Evolutionary conservation across 2,329 filamentous ascomycete genomes (phyloP).

Genomic region (Cryphonectria radicalis): DNA sequence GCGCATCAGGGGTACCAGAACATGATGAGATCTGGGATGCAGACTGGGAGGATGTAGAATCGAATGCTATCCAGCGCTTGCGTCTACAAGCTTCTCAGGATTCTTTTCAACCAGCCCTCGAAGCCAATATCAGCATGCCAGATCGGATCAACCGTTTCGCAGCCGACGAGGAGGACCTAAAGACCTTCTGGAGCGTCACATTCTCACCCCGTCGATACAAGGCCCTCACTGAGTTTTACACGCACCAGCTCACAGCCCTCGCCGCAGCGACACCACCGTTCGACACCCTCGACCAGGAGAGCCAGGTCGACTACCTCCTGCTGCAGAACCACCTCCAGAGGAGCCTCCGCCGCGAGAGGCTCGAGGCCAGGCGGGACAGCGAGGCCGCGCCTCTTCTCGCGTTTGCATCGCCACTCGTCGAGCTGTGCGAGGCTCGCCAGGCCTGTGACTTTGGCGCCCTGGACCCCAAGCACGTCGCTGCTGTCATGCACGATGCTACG

Average conservation of each 20-base stretch:
- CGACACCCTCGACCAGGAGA: slow-evolving; percentile 45
- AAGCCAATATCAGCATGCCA: slow-evolving; percentile 36
- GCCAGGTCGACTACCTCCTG: slow-evolving; percentile 53
- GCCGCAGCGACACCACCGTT: slow-evolving; percentile 39
- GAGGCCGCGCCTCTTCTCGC: slow-evolving; percentile 48
- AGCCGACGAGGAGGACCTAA: slow-evolving; percentile 51
- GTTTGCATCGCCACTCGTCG: slow-evolving; percentile 47
- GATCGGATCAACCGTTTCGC: slow-evolving; percentile 49
- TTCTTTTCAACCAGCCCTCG: background rate
- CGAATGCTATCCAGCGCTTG: background rate
- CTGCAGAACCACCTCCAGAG: slow-evolving; percentile 51
- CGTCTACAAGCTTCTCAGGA: background rate
- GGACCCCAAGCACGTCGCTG: slow-evolving; percentile 48
- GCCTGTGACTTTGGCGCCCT: slow-evolving; percentile 44
- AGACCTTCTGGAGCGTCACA: slow-evolving; percentile 53
- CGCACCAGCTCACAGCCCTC: slow-evolving; percentile 46
- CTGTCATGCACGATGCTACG: slow-evolving; percentile 43
- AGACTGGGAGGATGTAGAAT: background rate
- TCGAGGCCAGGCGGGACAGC: slow-evolving; percentile 43
- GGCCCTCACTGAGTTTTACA: slow-evolving; percentile 47
- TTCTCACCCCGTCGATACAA: slow-evolving; percentile 47
- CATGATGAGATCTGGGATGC: background rate
- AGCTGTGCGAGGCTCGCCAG: slow-evolving; percentile 54
- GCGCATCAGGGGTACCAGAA: background rate
- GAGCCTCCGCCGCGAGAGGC: slow-evolving; percentile 42